Conservation (phyloP, 805 yeast genomes). For the Suhomyces vadensis region DNA sequence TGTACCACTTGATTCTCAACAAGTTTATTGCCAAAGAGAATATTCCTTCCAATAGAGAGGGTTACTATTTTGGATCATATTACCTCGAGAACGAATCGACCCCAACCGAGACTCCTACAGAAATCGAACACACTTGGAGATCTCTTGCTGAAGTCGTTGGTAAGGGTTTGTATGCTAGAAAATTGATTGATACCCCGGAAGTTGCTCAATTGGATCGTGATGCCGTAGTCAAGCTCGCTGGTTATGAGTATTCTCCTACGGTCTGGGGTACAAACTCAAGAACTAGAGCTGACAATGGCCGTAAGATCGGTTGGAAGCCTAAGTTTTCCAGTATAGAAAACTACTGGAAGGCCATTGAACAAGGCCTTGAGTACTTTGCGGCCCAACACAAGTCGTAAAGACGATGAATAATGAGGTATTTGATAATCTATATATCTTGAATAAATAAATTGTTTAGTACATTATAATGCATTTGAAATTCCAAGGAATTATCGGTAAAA, state of each 20-base stretch:
- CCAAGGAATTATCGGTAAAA: no score
- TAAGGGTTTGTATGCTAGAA: slow-evolving; percentile 16
- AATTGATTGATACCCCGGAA: slow-evolving; percentile 15
- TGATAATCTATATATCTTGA: no score
- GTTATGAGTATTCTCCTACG: slow-evolving; percentile 18
- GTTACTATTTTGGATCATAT: slow-evolving; percentile 37
- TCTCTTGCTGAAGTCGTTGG: slow-evolving; percentile 25
- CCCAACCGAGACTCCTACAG: slow-evolving; percentile 13
- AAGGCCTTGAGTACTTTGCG: slow-evolving; percentile 16
- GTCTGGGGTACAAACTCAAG: slow-evolving; percentile 30
- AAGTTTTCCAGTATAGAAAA: slow-evolving; percentile 12
- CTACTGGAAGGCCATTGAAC: slow-evolving; percentile 20
- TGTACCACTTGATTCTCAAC: slow-evolving; percentile 25
- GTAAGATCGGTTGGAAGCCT: slow-evolving; percentile 30
- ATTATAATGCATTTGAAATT: no score
- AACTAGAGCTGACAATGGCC: slow-evolving; percentile 27
- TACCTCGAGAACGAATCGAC: slow-evolving; percentile 11
- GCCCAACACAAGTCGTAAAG: slow-evolving; percentile 1
- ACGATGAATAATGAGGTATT: no score
- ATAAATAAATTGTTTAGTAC: no score
- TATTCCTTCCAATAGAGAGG: slow-evolving; percentile 30
- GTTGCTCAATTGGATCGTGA: slow-evolving; percentile 18
- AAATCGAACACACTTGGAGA: slow-evolving; percentile 29
- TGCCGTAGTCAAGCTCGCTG: slow-evolving; percentile 14
- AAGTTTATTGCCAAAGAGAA: slow-evolving; percentile 21